Percentiles rank a stretch among this genome's conserved stretches.
Conservation (phyloP, 768 basidiomycete genomes). For the Leucosporidium yakuticum region DNA sequence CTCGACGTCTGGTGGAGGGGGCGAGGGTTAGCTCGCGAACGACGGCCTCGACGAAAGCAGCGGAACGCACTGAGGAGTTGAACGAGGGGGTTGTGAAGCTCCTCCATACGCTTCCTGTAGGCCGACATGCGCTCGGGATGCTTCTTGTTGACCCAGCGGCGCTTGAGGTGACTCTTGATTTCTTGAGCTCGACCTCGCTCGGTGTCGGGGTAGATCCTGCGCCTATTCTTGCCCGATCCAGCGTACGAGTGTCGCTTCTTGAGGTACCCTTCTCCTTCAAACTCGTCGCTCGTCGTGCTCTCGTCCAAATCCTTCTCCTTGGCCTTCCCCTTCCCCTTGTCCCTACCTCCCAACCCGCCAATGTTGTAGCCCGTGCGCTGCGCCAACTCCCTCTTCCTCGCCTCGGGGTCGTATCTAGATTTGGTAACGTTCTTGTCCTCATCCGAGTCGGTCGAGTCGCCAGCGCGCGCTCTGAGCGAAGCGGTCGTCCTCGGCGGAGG, state of each 20-base stretch:
- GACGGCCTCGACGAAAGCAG: neutral
- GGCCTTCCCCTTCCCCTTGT: slow-evolving; percentile 1
- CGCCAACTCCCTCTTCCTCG: too few species aligned
- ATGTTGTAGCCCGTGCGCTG: too few species aligned
- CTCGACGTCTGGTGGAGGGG: slow-evolving; percentile 5
- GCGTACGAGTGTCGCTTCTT: neutral
- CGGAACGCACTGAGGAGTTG: slow-evolving; percentile 12
- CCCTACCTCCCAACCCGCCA: too few species aligned
- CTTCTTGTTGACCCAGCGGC: slow-evolving; percentile 16
- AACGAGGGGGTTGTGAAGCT: slow-evolving; percentile 21
- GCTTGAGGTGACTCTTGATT: slow-evolving; percentile 7
- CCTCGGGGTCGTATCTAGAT: too few species aligned
- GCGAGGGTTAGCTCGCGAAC: neutral
- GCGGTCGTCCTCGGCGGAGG: too few species aligned
- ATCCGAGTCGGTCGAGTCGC: too few species aligned
- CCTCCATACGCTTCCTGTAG: slow-evolving; percentile 4
- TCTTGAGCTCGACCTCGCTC: too few species aligned
- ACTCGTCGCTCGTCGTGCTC: neutral
- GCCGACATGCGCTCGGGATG: slow-evolving; percentile 14
- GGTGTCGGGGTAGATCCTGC: too few species aligned
- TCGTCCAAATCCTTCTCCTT: neutral
- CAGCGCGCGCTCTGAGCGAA: too few species aligned
- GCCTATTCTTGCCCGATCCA: neutral
- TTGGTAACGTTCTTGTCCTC: too few species aligned
- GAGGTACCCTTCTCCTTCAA: neutral